phyloP scores from a whole-genome alignment of 768 basidiomycete genomes.

The Mrakia gelida region DNA sequence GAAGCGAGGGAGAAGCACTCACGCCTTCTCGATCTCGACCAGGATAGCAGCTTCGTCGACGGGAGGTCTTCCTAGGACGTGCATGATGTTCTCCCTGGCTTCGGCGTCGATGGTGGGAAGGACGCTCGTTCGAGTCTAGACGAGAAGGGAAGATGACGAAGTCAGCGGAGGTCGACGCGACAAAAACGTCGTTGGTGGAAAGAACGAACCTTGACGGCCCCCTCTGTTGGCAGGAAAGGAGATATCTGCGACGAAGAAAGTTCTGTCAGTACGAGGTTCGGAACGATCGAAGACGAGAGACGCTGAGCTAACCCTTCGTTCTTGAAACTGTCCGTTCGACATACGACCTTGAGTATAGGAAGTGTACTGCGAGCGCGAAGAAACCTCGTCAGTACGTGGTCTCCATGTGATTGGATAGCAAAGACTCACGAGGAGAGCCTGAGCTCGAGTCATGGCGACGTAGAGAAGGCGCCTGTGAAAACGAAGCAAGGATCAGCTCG shows the following conservation, averaged over 20 bases:
- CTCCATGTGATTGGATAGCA: too few relatives aligned
- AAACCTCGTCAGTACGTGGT: too few relatives aligned
- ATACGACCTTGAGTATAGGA: neutral
- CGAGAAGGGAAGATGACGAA: neutral
- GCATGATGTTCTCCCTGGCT: neutral
- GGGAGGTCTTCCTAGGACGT: neutral
- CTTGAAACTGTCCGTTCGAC: neutral
- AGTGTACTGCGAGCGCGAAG: too few relatives aligned
- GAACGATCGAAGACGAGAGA: neutral
- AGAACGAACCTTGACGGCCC: neutral
- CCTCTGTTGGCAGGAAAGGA: neutral
- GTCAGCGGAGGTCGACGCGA: neutral
- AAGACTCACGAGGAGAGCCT: too few relatives aligned
- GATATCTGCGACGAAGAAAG: neutral
- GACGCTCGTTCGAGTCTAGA: neutral
- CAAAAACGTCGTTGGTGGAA: neutral
- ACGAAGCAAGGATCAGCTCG: too few relatives aligned
- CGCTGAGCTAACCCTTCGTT: neutral
- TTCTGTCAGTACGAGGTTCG: neutral
- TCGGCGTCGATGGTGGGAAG: neutral
- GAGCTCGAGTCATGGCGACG: too few relatives aligned
- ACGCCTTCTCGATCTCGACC: constrained; percentile 14
- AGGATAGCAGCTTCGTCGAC: neutral
- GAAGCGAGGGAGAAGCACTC: neutral
- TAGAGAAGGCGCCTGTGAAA: too few relatives aligned